A percentile compares a stretch with the other conserved stretches of the same genome.
Evolutionary conservation across 2,329 filamentous ascomycete genomes (phyloP).

Genomic region (Claviceps capensis): DNA sequence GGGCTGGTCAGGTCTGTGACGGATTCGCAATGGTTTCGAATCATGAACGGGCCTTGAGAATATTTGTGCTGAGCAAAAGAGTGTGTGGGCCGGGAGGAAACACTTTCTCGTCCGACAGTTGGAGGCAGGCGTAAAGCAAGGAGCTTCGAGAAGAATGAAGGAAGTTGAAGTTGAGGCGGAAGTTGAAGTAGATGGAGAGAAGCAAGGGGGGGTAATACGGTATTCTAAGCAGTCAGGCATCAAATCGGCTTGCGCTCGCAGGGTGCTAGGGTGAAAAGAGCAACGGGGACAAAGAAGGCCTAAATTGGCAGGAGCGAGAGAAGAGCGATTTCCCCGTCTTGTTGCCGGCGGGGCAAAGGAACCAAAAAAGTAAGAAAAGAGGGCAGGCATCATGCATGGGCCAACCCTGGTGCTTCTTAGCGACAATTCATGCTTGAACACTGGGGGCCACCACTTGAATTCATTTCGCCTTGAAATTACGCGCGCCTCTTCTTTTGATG

Average conservation of each 20-base stretch:
- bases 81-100: background rate
- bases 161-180: background rate
- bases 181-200: background rate
- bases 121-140: background rate
- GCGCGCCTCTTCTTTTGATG: background rate
- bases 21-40: background rate
- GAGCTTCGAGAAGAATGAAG: background rate
- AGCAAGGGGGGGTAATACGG: background rate
- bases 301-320: background rate
- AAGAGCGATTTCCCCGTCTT: background rate
- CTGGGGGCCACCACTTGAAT: background rate
- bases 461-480: slow-evolving; percentile 1
- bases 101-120: background rate
- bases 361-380: background rate
- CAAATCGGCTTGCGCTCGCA: background rate
- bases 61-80: background rate
- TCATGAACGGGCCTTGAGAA: too few species aligned
- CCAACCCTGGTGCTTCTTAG: background rate
- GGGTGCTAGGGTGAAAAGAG: background rate
- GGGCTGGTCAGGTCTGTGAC: background rate
- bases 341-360: background rate
- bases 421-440: background rate
- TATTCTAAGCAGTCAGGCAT: background rate
- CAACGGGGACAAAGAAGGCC: background rate
- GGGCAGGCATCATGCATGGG: background rate